phyloP scores from a whole-genome alignment of 306 rosid genomes.

The Trifolium subterraneum region DNA sequence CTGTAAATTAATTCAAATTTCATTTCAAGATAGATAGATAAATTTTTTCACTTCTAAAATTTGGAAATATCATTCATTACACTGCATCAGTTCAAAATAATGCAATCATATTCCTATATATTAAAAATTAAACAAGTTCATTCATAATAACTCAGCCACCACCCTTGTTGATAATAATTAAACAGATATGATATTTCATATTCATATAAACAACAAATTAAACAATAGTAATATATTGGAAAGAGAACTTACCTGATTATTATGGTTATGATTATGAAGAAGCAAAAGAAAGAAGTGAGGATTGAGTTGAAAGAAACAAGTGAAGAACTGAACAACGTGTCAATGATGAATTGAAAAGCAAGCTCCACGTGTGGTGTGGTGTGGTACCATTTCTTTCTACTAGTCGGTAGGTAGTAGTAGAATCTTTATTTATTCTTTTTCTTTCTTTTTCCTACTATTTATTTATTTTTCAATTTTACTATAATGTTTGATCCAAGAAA shows the following conservation, averaged over 20 bases:
- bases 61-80: neutral
- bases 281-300: constrained; percentile 27
- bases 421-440: neutral
- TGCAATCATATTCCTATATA: neutral
- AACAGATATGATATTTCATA: neutral
- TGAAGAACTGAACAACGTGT: neutral
- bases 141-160: neutral
- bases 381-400: neutral
- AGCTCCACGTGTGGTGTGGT: constrained; percentile 35
- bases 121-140: neutral
- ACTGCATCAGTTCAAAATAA: neutral
- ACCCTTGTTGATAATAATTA: neutral
- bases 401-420: neutral
- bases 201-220: neutral
- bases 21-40: neutral
- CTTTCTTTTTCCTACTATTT: neutral
- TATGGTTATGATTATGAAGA: neutral
- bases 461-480: neutral
- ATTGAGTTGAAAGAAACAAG: constrained; percentile 5
- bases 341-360: constrained; percentile 21
- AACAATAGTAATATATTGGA: too few species aligned
- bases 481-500: neutral
- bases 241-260: neutral
- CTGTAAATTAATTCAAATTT: neutral
- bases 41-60: neutral